Evolutionary conservation across 768 basidiomycete genomes (phyloP), one percentile per base, ranked within the genome.

Genomic region (Antrodiella citrinella): DNA sequence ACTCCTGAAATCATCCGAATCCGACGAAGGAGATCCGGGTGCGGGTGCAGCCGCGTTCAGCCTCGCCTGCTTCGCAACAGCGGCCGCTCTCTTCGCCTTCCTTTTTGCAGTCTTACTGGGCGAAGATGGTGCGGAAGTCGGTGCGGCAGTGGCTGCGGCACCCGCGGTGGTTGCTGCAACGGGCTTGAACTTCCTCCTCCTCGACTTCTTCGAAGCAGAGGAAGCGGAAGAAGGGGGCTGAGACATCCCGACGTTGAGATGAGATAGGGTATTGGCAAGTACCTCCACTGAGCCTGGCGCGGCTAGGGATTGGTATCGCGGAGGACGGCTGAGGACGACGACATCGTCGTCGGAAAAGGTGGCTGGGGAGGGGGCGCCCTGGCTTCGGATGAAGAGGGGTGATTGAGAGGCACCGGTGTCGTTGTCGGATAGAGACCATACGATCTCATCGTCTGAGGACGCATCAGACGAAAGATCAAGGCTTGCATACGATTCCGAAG

Each of bases 401-500:
- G 61, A 65, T 23, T 49, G 59, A 24, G 71, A 70, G 30, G 15
- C 15, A 15, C 15, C 30, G 30, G 7, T 35, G 30, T 35, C 30
- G 15, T 35, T 35, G 7, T 35, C 30, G 25, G 62, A 61, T 45
- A 62, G 52, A 38, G 59, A 65, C 71, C 74, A 80, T 18, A 81
- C 74, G 41, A 82, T 76, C 59, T 81, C 77, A 54, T 82, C 80
- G 56, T 77, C 78, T 11, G 42, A 48, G 45, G 53, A 56, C 26
- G 56, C 49, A 12, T 35, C 25, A 23, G 22, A 26, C 18, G 25
- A 43, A n/a, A 55, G 56, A 30, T 57, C 59, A 40, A 57, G 24
- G 47, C 51, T 56, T 39, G 45, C 54, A 40, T 54, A 60, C 15
- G 56, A 59, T 35, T 57, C 60, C 22, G 67, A 65, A 12, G 56